Base-by-base conservation (phyloP, 768 basidiomycete genomes). In the Calocybe gangraenosa region DNA sequence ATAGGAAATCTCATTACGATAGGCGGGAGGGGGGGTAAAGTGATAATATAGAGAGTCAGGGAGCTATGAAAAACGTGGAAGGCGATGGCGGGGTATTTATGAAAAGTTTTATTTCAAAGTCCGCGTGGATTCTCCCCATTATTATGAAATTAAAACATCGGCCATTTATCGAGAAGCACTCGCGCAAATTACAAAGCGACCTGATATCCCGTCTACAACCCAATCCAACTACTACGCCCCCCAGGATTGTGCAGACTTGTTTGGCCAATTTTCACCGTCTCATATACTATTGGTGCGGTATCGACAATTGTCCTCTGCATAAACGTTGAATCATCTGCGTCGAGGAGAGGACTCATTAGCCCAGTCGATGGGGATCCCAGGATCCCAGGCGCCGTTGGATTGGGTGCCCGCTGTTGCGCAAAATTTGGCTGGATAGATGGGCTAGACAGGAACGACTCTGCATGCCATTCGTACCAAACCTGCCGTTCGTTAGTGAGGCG, bases 391-490 rank as follows among this genome's bases (percentile, higher is more conserved):
- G 40, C 21, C n/a, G n/a, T n/a, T n/a, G 22, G 28, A 17, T 33
- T 40, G 2, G 51, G 42, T 32, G 42, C 37, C 18, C 55, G 58
- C 35, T 64, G 35, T 5, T 63, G 57, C 8, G 22, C 41, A 17
- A 17, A 7, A n/a, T 69, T 64, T 49, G 59, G 62, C 25, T 61
- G 60, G 4, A 63, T 58, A 18, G 64, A 44, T 28, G 77, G 71
- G 14, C 84, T 70, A 3, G 87, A 79, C 42, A 98, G 70, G 69
- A 90, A 98, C 14, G 92, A 84, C 58, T 97, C 94, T 0, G 92
- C 93, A 58, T 87, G 84, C 96, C 96, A 99, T 65, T 98, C 96
- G 65, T 98, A 98, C 96, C 96, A 99, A 11, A 99, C 89, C 54
- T 87, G 85, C 14, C 82, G 80, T 45, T 84, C 78, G 63, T 88